Conservation (phyloP, 2,329 filamentous ascomycete species). For the Xylariaceae sp. region DNA sequence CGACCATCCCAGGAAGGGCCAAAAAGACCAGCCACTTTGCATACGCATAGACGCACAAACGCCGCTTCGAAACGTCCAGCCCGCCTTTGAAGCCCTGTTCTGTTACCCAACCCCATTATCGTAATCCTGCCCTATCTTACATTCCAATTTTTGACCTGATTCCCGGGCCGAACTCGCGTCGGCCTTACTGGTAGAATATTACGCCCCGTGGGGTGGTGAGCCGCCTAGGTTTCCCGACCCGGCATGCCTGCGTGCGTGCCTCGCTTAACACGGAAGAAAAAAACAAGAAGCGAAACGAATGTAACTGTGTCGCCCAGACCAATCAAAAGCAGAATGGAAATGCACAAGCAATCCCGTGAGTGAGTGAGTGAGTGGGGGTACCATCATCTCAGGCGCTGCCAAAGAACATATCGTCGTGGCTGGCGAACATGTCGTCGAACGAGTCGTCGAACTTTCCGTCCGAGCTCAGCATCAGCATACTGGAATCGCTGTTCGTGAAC, state of each 20-base stretch:
- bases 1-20: too few species aligned
- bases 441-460: conserved; percentile 56
- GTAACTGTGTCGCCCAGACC: neutral
- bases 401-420: conserved; percentile 57
- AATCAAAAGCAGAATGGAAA: conserved; percentile 1
- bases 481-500: conserved; percentile 48
- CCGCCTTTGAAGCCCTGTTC: neutral
- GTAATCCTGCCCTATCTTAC: conserved; percentile 21
- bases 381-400: conserved; percentile 32
- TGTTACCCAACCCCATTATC: neutral
- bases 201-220: neutral
- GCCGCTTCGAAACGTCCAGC: conserved; percentile 17
- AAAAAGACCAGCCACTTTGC: conserved; percentile 3
- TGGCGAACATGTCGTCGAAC: conserved; percentile 56
- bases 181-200: conserved; percentile 4
- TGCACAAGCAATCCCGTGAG: neutral
- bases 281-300: neutral
- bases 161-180: conserved; percentile 6
- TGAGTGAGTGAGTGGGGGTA: too few species aligned
- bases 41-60: conserved; percentile 20
- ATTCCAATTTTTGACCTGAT: neutral
- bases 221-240: neutral
- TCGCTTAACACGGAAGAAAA: neutral
- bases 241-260: neutral
- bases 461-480: conserved; percentile 50